Evolutionary conservation across 169 alveolate genomes (phyloP), one percentile per base, ranked within the genome.

Genomic region (Fabrea salina): DNA sequence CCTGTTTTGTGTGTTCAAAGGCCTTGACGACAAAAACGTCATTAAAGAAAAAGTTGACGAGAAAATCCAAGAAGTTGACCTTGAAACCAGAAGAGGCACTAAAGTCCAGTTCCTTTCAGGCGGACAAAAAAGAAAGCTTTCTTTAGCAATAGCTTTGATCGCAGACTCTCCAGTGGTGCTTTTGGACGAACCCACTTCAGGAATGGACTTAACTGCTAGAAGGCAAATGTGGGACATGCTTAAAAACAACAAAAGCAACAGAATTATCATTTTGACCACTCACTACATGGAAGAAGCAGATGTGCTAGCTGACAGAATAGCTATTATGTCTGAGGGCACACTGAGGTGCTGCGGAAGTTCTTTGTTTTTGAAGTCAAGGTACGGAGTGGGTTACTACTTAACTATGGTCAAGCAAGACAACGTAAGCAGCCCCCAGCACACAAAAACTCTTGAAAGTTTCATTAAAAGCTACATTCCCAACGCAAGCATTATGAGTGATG

Each of bases 161-260:
- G 97, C 96, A 1, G 87, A 92, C 47, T 85, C 97, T 0, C 80
- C 79, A 43, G 77, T 95, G 25, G 85, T 95, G 16, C 74, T 95
- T 51, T 83, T 95, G 30, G 96, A 95, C 88, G 97, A 95, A 68
- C 98, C 98, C 40, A 89, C 97, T 4, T 87, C 94, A 47, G 98
- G 97, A 8, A 87, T 95, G 90, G 98, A 95, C 70, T 86, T 90
- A 22, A 83, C 86, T 4, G 90, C 96, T 0, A 87, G 95, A 71
- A 89, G 96, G 74, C 79, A 83, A 25, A 83, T 93, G 16, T 94
- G 96, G 95, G 93, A 93, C 50, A 79, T 93, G 80, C 83, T 95
- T 16, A 83, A 91, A 59, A 77, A 75, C 16, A 80, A 78, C 49
- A 83, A 86, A 53, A 49, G 64, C 22, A 47, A 75, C 1, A 78